Conservation (phyloP, 805 yeast genomes). For the Sungouiozyma ichnusensis region DNA sequence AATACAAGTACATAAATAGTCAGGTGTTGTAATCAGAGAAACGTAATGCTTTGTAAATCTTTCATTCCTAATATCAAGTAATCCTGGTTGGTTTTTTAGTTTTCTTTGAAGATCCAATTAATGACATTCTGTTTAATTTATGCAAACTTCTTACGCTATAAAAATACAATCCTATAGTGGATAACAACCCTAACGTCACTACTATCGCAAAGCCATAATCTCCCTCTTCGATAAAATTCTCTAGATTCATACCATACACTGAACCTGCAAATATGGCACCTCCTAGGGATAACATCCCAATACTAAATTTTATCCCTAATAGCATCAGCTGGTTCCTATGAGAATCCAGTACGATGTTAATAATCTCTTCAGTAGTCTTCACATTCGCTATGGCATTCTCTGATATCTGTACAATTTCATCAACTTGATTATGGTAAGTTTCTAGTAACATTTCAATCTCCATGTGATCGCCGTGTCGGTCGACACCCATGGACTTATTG, state of each 20-base stretch:
- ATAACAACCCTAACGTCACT: slow-evolving; percentile 31
- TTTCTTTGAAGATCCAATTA: slow-evolving; percentile 36
- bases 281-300: slow-evolving; percentile 75
- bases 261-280: slow-evolving; percentile 74
- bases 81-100: background rate
- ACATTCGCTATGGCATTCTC: slow-evolving; percentile 74
- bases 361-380: slow-evolving; percentile 87
- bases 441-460: slow-evolving; percentile 88
- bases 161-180: slow-evolving; percentile 39
- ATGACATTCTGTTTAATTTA: slow-evolving; percentile 62
- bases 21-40: too few relatives aligned
- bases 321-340: slow-evolving; percentile 90
- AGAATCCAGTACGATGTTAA: slow-evolving; percentile 84
- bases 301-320: slow-evolving; percentile 70
- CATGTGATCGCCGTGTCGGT: slow-evolving; percentile 57
- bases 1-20: too few relatives aligned
- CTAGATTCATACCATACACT: slow-evolving; percentile 90
- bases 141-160: slow-evolving; percentile 48
- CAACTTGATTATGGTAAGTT: slow-evolving; percentile 81
- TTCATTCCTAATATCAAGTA: background rate
- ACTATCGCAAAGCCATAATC: slow-evolving; percentile 56
- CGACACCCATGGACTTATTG: slow-evolving; percentile 39
- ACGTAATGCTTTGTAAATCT: too few relatives aligned
- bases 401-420: slow-evolving; percentile 87
- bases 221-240: slow-evolving; percentile 80